These are phyloP conservation scores for Saccharomycopsis vini DNA, from an alignment of 805 yeast species.

Conservation along the genomic window DNA sequence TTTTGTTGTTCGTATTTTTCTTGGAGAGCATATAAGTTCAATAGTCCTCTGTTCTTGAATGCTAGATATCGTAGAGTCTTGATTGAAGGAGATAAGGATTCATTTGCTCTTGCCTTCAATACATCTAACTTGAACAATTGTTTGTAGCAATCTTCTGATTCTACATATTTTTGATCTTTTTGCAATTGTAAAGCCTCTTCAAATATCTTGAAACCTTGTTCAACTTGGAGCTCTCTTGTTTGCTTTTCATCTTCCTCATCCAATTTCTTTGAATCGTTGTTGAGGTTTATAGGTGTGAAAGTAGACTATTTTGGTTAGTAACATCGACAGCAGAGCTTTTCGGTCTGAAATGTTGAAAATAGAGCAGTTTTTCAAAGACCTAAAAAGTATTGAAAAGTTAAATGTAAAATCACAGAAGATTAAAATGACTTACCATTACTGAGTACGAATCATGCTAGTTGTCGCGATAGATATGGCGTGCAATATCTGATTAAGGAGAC, in stretches of 20 bases:
- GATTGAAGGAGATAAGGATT: conserved; percentile 51
- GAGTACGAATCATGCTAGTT: too few relatives aligned
- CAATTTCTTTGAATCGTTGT: conserved; percentile 4
- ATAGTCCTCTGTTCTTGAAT: conserved; percentile 73
- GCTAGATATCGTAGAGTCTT: conserved; percentile 68
- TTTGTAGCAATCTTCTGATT: conserved; percentile 49
- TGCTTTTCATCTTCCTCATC: conserved; percentile 53
- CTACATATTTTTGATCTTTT: conserved; percentile 36
- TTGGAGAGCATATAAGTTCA: conserved; percentile 40
- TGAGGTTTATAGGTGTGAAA: conserved; percentile 15
- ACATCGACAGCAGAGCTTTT: too few relatives aligned
- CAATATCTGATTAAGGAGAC: too few relatives aligned
- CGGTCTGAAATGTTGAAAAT: too few relatives aligned
- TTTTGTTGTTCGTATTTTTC: conserved; percentile 13
- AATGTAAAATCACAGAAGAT: too few relatives aligned
- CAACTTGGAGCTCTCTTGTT: conserved; percentile 82
- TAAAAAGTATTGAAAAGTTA: too few relatives aligned
- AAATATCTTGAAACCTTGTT: conserved; percentile 71
- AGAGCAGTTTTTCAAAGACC: too few relatives aligned
- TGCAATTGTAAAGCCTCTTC: conserved; percentile 63
- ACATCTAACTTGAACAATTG: conserved; percentile 63
- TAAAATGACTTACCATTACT: too few relatives aligned
- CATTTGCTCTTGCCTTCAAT: conserved; percentile 35
- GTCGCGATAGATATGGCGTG: too few relatives aligned
- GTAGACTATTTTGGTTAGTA: too few relatives aligned